Conservation (phyloP, 371 early-diverging fungal species). For the Circinella minor region DNA sequence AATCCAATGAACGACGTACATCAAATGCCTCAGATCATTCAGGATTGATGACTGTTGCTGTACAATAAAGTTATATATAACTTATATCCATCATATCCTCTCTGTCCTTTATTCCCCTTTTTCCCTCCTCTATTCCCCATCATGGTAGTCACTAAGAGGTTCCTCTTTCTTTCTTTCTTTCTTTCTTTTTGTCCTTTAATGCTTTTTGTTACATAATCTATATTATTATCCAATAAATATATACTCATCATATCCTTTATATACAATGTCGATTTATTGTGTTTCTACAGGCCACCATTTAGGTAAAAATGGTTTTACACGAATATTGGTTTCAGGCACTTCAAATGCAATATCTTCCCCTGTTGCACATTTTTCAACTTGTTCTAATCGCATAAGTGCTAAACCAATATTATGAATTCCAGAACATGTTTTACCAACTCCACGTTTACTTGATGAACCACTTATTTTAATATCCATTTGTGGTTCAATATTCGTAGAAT, state of each 20-base stretch:
- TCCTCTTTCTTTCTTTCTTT: no score
- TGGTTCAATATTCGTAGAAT: constrained; percentile 37
- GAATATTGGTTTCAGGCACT: constrained; percentile 40
- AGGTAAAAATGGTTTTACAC: constrained; percentile 58
- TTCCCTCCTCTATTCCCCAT: no score
- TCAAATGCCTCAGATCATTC: constrained; percentile 4
- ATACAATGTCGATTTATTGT: not conserved
- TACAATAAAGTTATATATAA: constrained; percentile 2
- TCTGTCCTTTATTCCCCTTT: no score
- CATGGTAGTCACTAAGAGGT: no score
- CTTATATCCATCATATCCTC: not conserved
- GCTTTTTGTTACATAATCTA: no score
- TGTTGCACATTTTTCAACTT: constrained; percentile 43
- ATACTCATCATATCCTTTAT: no score
- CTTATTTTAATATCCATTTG: constrained; percentile 53
- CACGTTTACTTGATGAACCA: constrained; percentile 43
- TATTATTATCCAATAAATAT: no score
- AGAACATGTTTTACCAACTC: constrained; percentile 70
- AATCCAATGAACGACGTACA: constrained; percentile 9
- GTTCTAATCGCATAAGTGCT: constrained; percentile 86
- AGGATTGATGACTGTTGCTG: constrained; percentile 12
- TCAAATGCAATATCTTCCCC: constrained; percentile 29
- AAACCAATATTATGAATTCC: constrained; percentile 81
- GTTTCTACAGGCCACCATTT: constrained; percentile 58
- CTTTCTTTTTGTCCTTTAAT: no score